These are phyloP conservation scores for Afroboletus lepidellus DNA, from an alignment of 1,284 basidiomycete species.

Conservation along the genomic window DNA sequence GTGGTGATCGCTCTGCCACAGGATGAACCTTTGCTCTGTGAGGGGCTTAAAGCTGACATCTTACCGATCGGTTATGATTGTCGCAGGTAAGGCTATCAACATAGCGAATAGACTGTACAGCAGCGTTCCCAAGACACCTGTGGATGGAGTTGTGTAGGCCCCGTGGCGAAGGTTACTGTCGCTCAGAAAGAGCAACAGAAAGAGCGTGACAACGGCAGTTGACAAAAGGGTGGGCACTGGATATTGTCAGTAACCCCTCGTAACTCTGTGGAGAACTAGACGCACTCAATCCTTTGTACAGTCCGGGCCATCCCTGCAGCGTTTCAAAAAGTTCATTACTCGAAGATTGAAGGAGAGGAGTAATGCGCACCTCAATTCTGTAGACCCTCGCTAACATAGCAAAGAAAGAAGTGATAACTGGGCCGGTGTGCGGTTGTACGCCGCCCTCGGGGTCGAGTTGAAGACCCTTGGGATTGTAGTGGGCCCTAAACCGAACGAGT, in stretches of 20 bases:
- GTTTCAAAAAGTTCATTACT: not conserved
- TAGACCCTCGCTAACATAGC: slow-evolving; percentile 75
- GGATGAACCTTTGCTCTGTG: not conserved
- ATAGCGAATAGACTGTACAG: slow-evolving; percentile 65
- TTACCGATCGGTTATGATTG: slow-evolving; percentile 78
- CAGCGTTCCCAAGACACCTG: slow-evolving; percentile 63
- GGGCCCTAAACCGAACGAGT: slow-evolving; percentile 72
- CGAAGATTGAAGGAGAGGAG: not conserved
- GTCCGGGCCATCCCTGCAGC: slow-evolving; percentile 65
- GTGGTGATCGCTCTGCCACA: too few relatives aligned
- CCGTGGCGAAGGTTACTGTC: slow-evolving; percentile 59
- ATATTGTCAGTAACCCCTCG: slow-evolving; percentile 11
- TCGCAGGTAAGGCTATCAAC: slow-evolving; percentile 76
- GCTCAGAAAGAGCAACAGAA: slow-evolving; percentile 54
- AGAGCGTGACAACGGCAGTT: slow-evolving; percentile 55
- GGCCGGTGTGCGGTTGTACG: slow-evolving; percentile 73
- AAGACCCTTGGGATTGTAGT: slow-evolving; percentile 80
- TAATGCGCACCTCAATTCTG: slow-evolving; percentile 62
- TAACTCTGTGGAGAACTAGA: slow-evolving; percentile 12
- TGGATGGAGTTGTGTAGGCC: slow-evolving; percentile 68
- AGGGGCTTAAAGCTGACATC: slow-evolving; percentile 13
- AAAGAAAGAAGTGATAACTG: slow-evolving; percentile 60
- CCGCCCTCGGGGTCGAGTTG: slow-evolving; percentile 78
- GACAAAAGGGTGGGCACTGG: slow-evolving; percentile 73
- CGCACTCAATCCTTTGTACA: slow-evolving; percentile 85